Percentiles rank a stretch among this genome's conserved stretches.
phyloP scores from a whole-genome alignment of 192 early-diverging fungal species.

The Dimargaris cristalligena region DNA sequence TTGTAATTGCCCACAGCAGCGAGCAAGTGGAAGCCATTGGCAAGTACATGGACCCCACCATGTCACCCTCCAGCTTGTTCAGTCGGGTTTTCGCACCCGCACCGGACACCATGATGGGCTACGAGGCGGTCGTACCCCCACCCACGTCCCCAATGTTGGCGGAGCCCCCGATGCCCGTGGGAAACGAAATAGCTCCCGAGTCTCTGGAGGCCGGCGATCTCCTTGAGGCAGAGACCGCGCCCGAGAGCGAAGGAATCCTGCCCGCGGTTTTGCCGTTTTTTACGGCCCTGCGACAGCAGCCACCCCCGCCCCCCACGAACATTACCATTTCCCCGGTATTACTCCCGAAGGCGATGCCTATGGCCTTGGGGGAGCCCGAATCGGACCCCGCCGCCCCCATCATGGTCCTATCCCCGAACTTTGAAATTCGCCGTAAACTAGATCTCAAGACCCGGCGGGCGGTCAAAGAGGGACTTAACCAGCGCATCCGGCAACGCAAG shows the following conservation, averaged over 20 bases:
- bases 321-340: background rate
- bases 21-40: background rate
- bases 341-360: background rate
- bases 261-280: too few species aligned
- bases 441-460: background rate
- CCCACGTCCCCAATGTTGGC: too few species aligned
- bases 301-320: background rate
- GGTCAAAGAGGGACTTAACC: too few species aligned
- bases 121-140: background rate
- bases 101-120: background rate
- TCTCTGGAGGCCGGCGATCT: background rate
- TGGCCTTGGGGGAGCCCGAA: background rate
- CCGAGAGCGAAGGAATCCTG: too few species aligned
- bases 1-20: constrained; percentile 18
- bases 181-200: too few species aligned
- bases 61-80: background rate
- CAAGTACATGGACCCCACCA: background rate
- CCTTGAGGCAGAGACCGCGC: background rate
- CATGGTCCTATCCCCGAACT: background rate
- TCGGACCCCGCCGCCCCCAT: background rate
- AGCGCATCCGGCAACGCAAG: background rate
- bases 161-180: too few species aligned
- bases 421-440: constrained; percentile 3
- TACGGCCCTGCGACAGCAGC: too few species aligned
- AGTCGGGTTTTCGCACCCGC: background rate